Percentiles rank a stretch among this genome's conserved stretches.
These are phyloP conservation scores for Deuterostichococcus epilithicus DNA, from an alignment of 139 green algal species.

Conservation along the genomic window DNA sequence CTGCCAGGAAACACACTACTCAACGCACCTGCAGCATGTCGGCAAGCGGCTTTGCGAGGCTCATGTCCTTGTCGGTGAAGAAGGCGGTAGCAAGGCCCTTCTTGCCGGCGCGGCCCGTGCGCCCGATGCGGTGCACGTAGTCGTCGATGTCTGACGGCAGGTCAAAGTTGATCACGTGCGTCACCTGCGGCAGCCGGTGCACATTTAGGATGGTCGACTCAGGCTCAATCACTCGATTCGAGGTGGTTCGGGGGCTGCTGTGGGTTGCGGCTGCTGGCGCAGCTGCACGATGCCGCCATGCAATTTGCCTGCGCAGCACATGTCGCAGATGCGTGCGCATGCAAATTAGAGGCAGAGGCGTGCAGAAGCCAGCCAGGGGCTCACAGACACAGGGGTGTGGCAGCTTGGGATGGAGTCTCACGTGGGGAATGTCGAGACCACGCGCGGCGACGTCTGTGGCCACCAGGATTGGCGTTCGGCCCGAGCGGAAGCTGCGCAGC, in stretches of 20 bases:
- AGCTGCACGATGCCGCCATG: too few species aligned
- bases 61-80: conserved; percentile 90
- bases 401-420: too few species aligned
- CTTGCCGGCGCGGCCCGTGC: conserved; percentile 86
- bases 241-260: too few species aligned
- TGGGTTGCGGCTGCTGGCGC: too few species aligned
- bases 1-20: neutral
- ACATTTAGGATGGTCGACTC: too few species aligned
- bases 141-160: conserved; percentile 83
- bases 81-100: conserved; percentile 96
- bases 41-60: conserved; percentile 67
- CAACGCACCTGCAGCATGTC: conserved; percentile 65
- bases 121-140: conserved; percentile 83
- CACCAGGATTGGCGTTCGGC: conserved; percentile 77
- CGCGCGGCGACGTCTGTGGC: conserved; percentile 97
- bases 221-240: too few species aligned
- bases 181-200: too few species aligned
- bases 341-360: too few species aligned
- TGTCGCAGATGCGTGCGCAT: too few species aligned
- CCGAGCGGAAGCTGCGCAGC: conserved; percentile 79
- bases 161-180: conserved; percentile 86
- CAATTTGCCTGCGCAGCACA: too few species aligned
- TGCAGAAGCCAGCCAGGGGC: too few species aligned
- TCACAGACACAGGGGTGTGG: too few species aligned
- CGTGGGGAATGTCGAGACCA: conserved; percentile 86